phyloP scores from a whole-genome alignment of 345 rosid species.

The Hibiscus mutabilis region DNA sequence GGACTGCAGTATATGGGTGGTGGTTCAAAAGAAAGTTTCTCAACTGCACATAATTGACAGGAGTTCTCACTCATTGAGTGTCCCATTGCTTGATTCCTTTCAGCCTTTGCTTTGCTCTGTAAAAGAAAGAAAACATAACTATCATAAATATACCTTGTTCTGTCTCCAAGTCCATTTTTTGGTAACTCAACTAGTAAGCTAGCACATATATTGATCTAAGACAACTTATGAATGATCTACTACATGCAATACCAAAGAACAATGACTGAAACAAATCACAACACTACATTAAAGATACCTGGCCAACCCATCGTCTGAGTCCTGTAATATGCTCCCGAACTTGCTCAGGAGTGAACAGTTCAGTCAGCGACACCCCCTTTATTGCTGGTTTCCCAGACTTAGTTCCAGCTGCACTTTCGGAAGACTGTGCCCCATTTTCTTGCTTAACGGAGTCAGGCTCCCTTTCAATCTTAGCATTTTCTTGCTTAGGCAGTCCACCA shows the following conservation, averaged over 20 bases:
- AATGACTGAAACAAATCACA: background rate
- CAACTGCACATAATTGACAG: slow-evolving; percentile 98
- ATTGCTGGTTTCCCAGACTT: slow-evolving; percentile 94
- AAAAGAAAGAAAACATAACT: slow-evolving; percentile 10
- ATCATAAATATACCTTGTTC: background rate
- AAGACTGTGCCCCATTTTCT: slow-evolving; percentile 43
- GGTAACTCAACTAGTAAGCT: background rate
- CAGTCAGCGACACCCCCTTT: slow-evolving; percentile 93
- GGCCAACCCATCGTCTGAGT: slow-evolving; percentile 98
- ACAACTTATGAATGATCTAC: background rate
- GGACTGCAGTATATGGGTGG: slow-evolving; percentile 93
- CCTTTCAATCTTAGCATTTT: slow-evolving; percentile 41
- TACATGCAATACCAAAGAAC: background rate
- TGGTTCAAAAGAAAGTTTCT: slow-evolving; percentile 96
- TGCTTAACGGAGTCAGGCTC: slow-evolving; percentile 45
- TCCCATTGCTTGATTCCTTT: slow-evolving; percentile 97
- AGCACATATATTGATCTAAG: background rate
- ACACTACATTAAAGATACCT: slow-evolving; percentile 36
- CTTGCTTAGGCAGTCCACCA: slow-evolving; percentile 35
- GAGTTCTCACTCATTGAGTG: slow-evolving; percentile 93
- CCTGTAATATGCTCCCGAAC: slow-evolving; percentile 86
- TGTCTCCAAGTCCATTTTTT: background rate
- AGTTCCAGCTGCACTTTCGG: slow-evolving; percentile 40
- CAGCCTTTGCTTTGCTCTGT: slow-evolving; percentile 97
- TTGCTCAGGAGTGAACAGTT: slow-evolving; percentile 97